phyloP scores from a whole-genome alignment of 116 monocot species.

The Papilionanthe hybrid region DNA sequence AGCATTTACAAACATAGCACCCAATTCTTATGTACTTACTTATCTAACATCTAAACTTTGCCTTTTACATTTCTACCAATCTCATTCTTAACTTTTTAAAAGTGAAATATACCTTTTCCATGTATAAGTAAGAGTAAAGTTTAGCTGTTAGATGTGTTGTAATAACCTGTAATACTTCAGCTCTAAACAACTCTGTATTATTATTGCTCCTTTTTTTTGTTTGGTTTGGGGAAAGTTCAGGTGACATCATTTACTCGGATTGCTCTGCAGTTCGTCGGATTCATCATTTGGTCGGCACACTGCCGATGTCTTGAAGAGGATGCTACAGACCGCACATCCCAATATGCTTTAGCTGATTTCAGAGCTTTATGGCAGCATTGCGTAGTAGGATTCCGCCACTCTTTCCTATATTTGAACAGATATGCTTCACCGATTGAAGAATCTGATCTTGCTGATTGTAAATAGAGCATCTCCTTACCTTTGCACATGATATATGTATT shows the following conservation, averaged over 20 bases:
- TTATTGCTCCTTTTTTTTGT: neutral
- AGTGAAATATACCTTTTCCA: too few relatives aligned
- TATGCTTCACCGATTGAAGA: neutral
- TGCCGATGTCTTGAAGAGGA: constrained; percentile 69
- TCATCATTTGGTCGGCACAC: constrained; percentile 77
- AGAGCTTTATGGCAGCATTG: neutral
- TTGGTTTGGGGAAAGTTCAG: constrained; percentile 17
- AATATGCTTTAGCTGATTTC: constrained; percentile 43
- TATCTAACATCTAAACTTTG: too few relatives aligned
- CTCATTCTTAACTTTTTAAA: too few relatives aligned
- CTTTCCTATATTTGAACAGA: neutral
- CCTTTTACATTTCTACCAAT: too few relatives aligned
- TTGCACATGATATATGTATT: neutral
- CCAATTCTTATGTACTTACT: too few relatives aligned
- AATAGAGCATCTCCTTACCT: neutral
- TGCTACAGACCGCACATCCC: constrained; percentile 87
- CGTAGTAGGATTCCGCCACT: neutral
- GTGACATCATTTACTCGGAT: constrained; percentile 34
- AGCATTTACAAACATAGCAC: too few relatives aligned
- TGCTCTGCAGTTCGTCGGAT: constrained; percentile 74
- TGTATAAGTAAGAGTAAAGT: too few relatives aligned
- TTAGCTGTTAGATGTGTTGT: too few relatives aligned
- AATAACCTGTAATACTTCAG: too few relatives aligned
- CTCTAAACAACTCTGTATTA: neutral
- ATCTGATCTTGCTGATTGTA: neutral